These are phyloP conservation scores for Immersiella caudata DNA, from an alignment of 495 filamentous ascomycete species.

Conservation along the genomic window DNA sequence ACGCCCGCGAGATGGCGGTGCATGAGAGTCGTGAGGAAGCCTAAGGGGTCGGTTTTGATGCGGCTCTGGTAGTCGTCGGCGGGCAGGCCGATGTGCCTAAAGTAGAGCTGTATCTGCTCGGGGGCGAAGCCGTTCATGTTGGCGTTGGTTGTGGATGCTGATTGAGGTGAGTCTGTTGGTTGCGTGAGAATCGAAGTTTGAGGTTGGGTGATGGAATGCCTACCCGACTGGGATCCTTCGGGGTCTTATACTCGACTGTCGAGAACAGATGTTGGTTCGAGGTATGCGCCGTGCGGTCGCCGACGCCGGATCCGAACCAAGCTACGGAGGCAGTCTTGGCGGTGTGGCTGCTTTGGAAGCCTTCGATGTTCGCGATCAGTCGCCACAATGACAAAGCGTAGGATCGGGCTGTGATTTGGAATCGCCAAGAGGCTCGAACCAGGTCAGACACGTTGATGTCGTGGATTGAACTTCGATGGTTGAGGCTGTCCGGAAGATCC, in stretches of 20 bases:
- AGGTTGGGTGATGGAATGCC: too few species aligned
- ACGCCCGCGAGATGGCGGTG: conserved; percentile 59
- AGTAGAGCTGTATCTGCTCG: conserved; percentile 38
- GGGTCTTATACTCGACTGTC: not conserved
- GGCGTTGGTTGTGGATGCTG: not conserved
- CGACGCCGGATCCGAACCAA: not conserved
- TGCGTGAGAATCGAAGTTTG: too few species aligned
- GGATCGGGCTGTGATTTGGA: not conserved
- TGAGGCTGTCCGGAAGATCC: too few species aligned
- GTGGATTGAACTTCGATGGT: too few species aligned
- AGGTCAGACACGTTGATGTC: too few species aligned
- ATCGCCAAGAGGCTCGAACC: not conserved
- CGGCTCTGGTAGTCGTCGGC: not conserved
- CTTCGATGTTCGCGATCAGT: not conserved
- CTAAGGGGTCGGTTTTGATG: conserved; percentile 25
- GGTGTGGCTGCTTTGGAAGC: not conserved
- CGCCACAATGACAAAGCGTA: not conserved
- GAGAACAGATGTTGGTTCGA: not conserved
- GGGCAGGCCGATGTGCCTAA: conserved; percentile 48
- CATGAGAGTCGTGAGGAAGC: conserved; percentile 45
- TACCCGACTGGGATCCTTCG: too few species aligned
- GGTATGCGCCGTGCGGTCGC: not conserved
- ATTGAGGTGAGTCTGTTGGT: too few species aligned
- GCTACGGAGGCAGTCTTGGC: not conserved
- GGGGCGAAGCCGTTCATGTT: conserved; percentile 29